Evolutionary conservation across 805 yeast species (phyloP).

Genomic region (Lachancea lanzarotensis): DNA sequence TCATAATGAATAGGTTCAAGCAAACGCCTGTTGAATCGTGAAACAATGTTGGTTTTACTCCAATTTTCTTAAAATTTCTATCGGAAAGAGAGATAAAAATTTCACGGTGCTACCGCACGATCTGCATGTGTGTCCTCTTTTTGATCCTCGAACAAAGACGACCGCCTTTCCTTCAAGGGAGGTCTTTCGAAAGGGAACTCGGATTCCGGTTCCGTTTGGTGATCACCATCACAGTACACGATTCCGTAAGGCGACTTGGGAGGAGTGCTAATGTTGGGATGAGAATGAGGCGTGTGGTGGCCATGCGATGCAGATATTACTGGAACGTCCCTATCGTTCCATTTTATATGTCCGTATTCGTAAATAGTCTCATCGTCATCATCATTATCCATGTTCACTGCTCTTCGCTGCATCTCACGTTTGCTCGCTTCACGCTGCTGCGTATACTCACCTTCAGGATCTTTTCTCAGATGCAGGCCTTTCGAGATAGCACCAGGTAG

Average conservation of each 20-base stretch:
- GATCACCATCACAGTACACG: not conserved
- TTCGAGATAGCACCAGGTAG: not conserved
- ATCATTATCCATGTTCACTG: slow-evolving; percentile 2
- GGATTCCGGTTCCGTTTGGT: not conserved
- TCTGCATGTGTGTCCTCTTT: slow-evolving; percentile 27
- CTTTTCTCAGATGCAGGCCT: not conserved
- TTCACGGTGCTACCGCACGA: too few relatives aligned
- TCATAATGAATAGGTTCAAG: too few relatives aligned
- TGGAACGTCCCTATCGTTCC: slow-evolving; percentile 9
- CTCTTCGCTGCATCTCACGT: slow-evolving; percentile 6
- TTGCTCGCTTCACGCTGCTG: slow-evolving; percentile 9
- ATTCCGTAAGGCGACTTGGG: slow-evolving; percentile 1
- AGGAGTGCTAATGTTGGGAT: not conserved
- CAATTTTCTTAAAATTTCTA: too few relatives aligned
- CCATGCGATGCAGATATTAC: not conserved
- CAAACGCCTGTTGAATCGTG: too few relatives aligned
- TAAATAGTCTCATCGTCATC: slow-evolving; percentile 5
- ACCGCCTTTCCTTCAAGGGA: slow-evolving; percentile 15
- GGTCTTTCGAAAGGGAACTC: slow-evolving; percentile 3
- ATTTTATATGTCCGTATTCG: slow-evolving; percentile 7
- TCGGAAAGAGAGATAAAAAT: too few relatives aligned
- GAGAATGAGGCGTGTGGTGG: not conserved
- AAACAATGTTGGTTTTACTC: too few relatives aligned
- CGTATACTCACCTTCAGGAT: slow-evolving; percentile 10
- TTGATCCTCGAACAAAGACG: slow-evolving; percentile 29